Percentiles rank a stretch among this genome's conserved stretches.
Evolutionary conservation across 306 rosid species (phyloP).

Genomic region (Datisca glomerata): DNA sequence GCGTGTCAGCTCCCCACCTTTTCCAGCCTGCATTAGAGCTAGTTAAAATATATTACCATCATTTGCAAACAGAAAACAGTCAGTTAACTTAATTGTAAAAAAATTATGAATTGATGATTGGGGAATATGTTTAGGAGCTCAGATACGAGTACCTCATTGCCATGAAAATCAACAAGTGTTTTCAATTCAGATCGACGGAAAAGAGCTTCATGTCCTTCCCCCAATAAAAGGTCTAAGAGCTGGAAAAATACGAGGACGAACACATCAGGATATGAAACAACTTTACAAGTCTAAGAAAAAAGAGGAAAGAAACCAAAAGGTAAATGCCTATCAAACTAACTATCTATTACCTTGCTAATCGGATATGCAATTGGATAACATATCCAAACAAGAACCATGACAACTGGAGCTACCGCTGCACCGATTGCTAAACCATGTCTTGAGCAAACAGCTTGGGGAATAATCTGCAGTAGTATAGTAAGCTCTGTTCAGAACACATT

Average conservation of each 20-base stretch:
- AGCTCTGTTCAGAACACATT: no score
- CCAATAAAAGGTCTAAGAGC: conserved; percentile 53
- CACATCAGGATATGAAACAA: no score
- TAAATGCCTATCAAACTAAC: background rate
- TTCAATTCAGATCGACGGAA: conserved; percentile 75
- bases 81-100: no score
- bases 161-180: conserved; percentile 57
- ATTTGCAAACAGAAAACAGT: no score
- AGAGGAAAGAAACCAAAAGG: background rate
- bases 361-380: conserved; percentile 68
- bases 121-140: no score
- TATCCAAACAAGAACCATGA: conserved; percentile 54
- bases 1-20: conserved; percentile 74
- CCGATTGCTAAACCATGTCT: conserved; percentile 70
- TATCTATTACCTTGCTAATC: conserved; percentile 55
- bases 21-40: conserved; percentile 72
- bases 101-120: no score
- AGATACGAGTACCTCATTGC: conserved; percentile 88
- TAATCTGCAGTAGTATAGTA: conserved; percentile 55
- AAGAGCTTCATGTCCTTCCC: conserved; percentile 44
- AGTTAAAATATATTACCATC: no score
- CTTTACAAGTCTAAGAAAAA: no score
- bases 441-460: conserved; percentile 68
- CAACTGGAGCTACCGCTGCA: conserved; percentile 57
- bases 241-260: conserved; percentile 12